Conservation (phyloP, 495 filamentous ascomycete genomes). For the Terfezia claveryi region DNA sequence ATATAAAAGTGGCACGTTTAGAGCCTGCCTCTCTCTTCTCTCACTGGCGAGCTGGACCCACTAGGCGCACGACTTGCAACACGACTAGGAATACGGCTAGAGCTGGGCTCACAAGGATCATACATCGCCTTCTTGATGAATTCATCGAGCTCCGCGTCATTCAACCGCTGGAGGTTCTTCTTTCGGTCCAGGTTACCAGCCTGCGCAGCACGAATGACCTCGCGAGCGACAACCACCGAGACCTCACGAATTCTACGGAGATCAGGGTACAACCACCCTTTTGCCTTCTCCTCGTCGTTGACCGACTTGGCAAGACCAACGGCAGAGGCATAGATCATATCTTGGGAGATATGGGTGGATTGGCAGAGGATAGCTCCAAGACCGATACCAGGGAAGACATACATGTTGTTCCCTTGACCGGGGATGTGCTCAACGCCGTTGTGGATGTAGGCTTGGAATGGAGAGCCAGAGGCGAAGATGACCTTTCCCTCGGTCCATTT, state of each 20-base stretch:
- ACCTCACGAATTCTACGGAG: constrained; percentile 81
- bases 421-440: constrained; percentile 53
- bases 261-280: constrained; percentile 79
- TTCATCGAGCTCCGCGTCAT: constrained; percentile 40
- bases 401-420: constrained; percentile 84
- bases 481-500: constrained; percentile 70
- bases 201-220: constrained; percentile 82
- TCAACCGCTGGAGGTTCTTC: constrained; percentile 34
- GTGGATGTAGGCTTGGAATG: constrained; percentile 50
- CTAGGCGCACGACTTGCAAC: background rate
- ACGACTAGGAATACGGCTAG: background rate
- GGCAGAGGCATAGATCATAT: constrained; percentile 87
- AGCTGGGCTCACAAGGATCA: constrained; percentile 26
- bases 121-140: constrained; percentile 56
- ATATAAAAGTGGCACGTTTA: background rate
- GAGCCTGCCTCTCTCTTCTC: background rate
- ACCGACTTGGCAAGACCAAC: constrained; percentile 58
- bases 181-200: constrained; percentile 48
- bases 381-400: constrained; percentile 94
- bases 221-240: constrained; percentile 63
- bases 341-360: constrained; percentile 68
- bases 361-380: constrained; percentile 86
- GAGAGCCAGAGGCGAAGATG: constrained; percentile 86
- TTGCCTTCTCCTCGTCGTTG: constrained; percentile 54
- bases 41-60: background rate